phyloP scores from a whole-genome alignment of 495 filamentous ascomycete species.

The Friedmanniomyces simplex region DNA sequence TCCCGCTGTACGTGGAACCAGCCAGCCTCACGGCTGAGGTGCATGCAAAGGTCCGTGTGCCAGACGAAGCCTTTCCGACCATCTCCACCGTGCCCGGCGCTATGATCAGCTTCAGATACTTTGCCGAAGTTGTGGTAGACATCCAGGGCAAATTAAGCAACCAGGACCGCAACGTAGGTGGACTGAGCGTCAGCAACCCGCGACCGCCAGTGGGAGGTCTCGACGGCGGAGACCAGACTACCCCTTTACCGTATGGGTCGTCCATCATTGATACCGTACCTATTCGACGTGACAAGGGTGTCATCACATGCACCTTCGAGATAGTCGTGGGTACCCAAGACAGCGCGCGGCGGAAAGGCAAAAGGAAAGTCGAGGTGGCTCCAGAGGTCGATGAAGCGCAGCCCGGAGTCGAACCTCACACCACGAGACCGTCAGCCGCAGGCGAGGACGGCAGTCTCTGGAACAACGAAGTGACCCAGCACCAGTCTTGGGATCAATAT shows the following conservation, averaged over 20 bases:
- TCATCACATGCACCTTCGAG: constrained; percentile 73
- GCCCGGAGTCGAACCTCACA: constrained; percentile 15
- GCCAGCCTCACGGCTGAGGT: constrained; percentile 63
- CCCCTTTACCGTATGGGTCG: constrained; percentile 49
- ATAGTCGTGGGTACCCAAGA: constrained; percentile 82
- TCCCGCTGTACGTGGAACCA: constrained; percentile 77
- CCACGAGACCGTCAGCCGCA: not conserved
- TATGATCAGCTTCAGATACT: constrained; percentile 91
- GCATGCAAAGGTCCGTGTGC: constrained; percentile 71
- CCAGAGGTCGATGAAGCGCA: constrained; percentile 9
- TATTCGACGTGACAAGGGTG: constrained; percentile 76
- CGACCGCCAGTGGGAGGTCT: constrained; percentile 17
- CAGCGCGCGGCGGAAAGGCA: constrained; percentile 51
- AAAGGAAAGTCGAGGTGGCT: constrained; percentile 29
- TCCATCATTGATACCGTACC: constrained; percentile 83
- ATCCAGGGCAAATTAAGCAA: constrained; percentile 75
- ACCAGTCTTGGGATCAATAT: not conserved
- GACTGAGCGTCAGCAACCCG: constrained; percentile 32
- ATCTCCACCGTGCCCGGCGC: constrained; percentile 79
- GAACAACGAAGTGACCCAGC: not conserved
- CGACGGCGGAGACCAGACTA: constrained; percentile 30
- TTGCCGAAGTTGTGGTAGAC: constrained; percentile 84
- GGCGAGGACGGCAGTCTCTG: not conserved
- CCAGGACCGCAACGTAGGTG: constrained; percentile 51
- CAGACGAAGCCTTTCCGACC: constrained; percentile 85